Conservation (phyloP, 805 yeast species). For the Barnettozyma populi region DNA sequence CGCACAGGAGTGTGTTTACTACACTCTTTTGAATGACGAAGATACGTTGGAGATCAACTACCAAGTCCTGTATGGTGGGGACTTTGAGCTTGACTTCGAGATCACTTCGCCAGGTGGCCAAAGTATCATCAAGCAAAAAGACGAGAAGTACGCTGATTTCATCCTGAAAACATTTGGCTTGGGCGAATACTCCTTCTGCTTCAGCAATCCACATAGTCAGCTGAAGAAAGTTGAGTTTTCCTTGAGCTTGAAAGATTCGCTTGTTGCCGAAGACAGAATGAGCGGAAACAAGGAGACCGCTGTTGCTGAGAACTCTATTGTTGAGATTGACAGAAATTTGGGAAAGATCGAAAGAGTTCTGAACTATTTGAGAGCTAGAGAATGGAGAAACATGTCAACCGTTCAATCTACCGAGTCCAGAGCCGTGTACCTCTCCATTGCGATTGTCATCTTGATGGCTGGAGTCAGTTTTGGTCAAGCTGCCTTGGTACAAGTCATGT, state of each 20-base stretch:
- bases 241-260: conserved; percentile 43
- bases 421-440: conserved; percentile 67
- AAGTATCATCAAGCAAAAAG: conserved; percentile 42
- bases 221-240: conserved; percentile 62
- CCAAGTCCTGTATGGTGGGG: conserved; percentile 57
- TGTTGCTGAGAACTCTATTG: conserved; percentile 47
- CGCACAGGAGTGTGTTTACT: conserved; percentile 39
- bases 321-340: conserved; percentile 53
- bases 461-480: conserved; percentile 76
- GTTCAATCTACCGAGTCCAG: conserved; percentile 76
- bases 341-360: conserved; percentile 55
- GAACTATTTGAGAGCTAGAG: conserved; percentile 91
- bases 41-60: conserved; percentile 37
- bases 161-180: conserved; percentile 48
- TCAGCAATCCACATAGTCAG: conserved; percentile 58
- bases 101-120: conserved; percentile 51
- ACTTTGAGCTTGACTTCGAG: conserved; percentile 60
- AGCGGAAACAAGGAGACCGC: conserved; percentile 44
- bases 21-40: conserved; percentile 30
- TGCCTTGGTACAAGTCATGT: conserved; percentile 75
- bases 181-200: conserved; percentile 65
- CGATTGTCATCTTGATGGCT: conserved; percentile 68
- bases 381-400: conserved; percentile 93
- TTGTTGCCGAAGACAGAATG: conserved; percentile 25
- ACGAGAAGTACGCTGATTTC: conserved; percentile 61